These are phyloP conservation scores for Hericium coralloides DNA, from an alignment of 768 basidiomycete genomes.

Conservation along the genomic window DNA sequence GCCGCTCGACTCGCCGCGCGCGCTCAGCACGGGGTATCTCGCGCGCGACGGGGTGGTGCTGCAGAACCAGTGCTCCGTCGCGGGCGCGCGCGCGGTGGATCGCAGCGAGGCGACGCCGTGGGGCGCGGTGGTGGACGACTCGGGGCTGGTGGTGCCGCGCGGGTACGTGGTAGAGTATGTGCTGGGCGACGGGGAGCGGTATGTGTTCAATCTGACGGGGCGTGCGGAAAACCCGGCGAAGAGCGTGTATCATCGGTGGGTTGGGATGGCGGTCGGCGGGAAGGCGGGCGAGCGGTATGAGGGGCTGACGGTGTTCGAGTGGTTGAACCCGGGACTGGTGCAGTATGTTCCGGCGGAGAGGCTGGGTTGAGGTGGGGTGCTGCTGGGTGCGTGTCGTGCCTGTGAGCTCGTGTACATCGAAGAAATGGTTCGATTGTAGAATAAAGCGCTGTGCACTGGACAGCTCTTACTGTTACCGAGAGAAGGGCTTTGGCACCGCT, in stretches of 20 bases:
- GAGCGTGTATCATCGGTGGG: slow-evolving; percentile 19
- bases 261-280: slow-evolving; percentile 9
- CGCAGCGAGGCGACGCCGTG: slow-evolving; percentile 12
- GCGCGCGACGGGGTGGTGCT: slow-evolving; percentile 14
- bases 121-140: slow-evolving; percentile 7
- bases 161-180: slow-evolving; percentile 16
- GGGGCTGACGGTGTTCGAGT: slow-evolving; percentile 5
- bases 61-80: slow-evolving; percentile 19
- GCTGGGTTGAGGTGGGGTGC: too few species aligned
- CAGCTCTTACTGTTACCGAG: too few species aligned
- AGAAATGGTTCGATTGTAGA: too few species aligned
- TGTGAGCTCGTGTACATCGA: background rate
- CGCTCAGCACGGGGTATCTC: slow-evolving; percentile 19
- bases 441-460: too few species aligned
- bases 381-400: too few species aligned
- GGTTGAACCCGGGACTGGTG: slow-evolving; percentile 10
- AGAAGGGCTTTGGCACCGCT: too few species aligned
- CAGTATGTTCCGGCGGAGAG: background rate
- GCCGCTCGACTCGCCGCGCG: slow-evolving; percentile 9
- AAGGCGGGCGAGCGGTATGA: slow-evolving; percentile 5
- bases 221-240: slow-evolving; percentile 13
- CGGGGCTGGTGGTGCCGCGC: slow-evolving; percentile 13
- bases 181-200: slow-evolving; percentile 14
- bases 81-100: slow-evolving; percentile 12
- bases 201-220: slow-evolving; percentile 15